Percentiles rank a stretch among this genome's conserved stretches.
These are phyloP conservation scores for Silene coronaria DNA, from an alignment of 179 eudicot species.

Conservation along the genomic window DNA sequence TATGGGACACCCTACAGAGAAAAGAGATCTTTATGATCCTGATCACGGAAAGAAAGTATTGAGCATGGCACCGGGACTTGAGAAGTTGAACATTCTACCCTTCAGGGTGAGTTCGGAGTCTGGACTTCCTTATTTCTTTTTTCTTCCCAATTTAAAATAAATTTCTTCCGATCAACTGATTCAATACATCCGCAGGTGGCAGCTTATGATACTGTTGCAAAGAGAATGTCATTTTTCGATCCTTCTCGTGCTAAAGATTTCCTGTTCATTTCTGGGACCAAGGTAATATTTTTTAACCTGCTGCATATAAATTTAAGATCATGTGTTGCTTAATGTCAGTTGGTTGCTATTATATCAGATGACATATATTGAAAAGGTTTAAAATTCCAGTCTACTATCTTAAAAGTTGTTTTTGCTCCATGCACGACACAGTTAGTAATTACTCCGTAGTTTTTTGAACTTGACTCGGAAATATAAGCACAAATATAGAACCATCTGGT, in stretches of 20 bases:
- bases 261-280: constrained; percentile 89
- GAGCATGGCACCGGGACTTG: constrained; percentile 87
- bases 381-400: too few species aligned
- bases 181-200: constrained; percentile 52
- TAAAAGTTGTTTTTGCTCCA: too few species aligned
- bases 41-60: constrained; percentile 87
- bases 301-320: background rate
- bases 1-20: constrained; percentile 70
- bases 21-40: constrained; percentile 79
- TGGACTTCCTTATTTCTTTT: background rate
- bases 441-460: background rate
- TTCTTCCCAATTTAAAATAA: background rate
- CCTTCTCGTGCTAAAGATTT: constrained; percentile 86
- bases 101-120: constrained; percentile 53
- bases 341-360: too few species aligned
- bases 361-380: too few species aligned
- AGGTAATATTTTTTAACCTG: constrained; percentile 36
- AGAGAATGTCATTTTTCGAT: constrained; percentile 83
- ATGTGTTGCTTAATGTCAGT: too few species aligned
- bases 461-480: background rate
- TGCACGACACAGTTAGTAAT: background rate
- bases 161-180: background rate
- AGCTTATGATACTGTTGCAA: constrained; percentile 72
- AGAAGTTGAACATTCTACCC: constrained; percentile 74
- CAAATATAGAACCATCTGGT: background rate